phyloP scores from a whole-genome alignment of 352 stramenopile genomes.

The Phytophthora parvispora region DNA sequence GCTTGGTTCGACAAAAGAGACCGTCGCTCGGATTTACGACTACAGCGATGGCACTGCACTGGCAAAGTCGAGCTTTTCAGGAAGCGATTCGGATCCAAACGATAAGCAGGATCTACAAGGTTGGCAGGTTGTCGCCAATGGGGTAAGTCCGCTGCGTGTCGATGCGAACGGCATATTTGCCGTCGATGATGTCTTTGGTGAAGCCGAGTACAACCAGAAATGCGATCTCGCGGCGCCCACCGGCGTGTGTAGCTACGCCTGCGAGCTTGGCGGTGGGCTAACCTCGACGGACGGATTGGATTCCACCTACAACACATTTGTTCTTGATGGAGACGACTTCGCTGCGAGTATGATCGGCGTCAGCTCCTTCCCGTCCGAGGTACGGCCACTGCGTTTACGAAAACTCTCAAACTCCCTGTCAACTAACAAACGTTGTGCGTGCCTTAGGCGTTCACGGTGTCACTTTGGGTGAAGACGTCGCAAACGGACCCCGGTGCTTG shows the following conservation, averaged over 20 bases:
- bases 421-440: slow-evolving; percentile 2
- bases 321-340: slow-evolving; percentile 50
- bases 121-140: slow-evolving; percentile 72
- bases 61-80: slow-evolving; percentile 40
- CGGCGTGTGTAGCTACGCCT: slow-evolving; percentile 60
- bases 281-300: slow-evolving; percentile 15
- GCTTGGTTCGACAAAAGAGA: slow-evolving; percentile 44
- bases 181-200: slow-evolving; percentile 65
- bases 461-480: slow-evolving; percentile 70
- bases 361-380: slow-evolving; percentile 49
- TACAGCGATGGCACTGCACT: slow-evolving; percentile 52
- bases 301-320: slow-evolving; percentile 43
- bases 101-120: slow-evolving; percentile 34
- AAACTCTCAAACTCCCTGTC: not conserved
- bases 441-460: slow-evolving; percentile 61
- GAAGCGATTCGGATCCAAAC: not conserved
- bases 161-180: slow-evolving; percentile 68
- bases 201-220: slow-evolving; percentile 72
- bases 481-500: slow-evolving; percentile 41
- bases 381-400: slow-evolving; percentile 14
- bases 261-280: slow-evolving; percentile 54
- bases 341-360: slow-evolving; percentile 45
- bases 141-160: slow-evolving; percentile 46
- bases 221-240: slow-evolving; percentile 70
- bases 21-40: slow-evolving; percentile 69